Base-by-base conservation (phyloP, 345 rosid species). In the Citrus medica region DNA sequence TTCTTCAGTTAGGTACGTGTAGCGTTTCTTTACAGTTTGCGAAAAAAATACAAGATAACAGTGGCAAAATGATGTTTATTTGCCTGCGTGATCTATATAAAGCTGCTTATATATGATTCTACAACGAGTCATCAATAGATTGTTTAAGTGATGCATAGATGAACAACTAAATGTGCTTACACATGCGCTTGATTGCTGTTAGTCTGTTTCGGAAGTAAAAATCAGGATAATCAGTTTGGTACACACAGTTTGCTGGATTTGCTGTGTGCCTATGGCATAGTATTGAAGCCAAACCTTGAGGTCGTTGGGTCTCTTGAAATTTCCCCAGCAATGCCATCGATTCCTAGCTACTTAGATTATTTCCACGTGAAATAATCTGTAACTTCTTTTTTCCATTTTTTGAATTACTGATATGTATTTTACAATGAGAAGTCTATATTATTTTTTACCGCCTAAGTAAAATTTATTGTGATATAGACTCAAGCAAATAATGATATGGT, bases 21-120 rank as follows among this genome's bases (percentile, higher is more conserved):
- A 73, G 5, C 67, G 67, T 73, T 73, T 73, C 65, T 56, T 72
- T 72, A 72, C n/a, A 22, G 64, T 72, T 10, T 9, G 53, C 33
- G 0, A 24, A 7, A 68, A 38, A 42, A 2, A 42, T 0, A 10
- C 48, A 42, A 42, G 48, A 10, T 10, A 42, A 42, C 48, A 42
- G 48, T 10, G 48, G 35, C 21, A 21, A 28, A 19, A 66, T 66
- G 30, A 66, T 21, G n/a, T 32, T 28, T 66, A 16, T 32, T 21
- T 38, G 7, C 19, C 4, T 6, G 27, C 46, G 37, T 35, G 62
- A 59, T 60, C 28, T 25, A 24, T 37, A 25, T 67, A 37, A 67
- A 24, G 10, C 64, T 60, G 27, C 38, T 4, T 28, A 21, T 51
- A 10, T 42, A 12, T 42, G 51, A 10, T 42, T 42, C 51, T 42